Conservation (phyloP, 768 basidiomycete species). For the Rhodotorula babjevae region DNA sequence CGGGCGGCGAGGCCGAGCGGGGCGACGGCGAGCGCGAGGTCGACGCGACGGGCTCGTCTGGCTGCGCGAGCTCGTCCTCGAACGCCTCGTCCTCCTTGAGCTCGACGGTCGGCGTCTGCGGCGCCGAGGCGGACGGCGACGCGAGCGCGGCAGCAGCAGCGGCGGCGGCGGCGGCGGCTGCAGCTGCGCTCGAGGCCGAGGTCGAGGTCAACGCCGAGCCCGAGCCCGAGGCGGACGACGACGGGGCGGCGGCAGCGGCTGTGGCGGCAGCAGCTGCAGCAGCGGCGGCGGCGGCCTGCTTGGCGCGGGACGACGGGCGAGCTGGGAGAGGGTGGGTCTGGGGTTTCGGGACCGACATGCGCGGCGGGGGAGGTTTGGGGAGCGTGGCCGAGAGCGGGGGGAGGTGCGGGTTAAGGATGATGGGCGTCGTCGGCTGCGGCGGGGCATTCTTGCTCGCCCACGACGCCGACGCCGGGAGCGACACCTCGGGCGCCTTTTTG, state of each 20-base stretch:
- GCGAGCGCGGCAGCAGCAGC: not conserved
- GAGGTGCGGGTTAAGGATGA: conserved; percentile 31
- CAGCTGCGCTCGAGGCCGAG: too few species aligned
- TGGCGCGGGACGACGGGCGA: conserved; percentile 33
- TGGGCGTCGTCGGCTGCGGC: conserved; percentile 26
- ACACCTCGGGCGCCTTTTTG: conserved; percentile 55
- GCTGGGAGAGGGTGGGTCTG: conserved; percentile 32
- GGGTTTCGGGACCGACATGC: conserved; percentile 26
- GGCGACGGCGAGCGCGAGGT: conserved; percentile 14
- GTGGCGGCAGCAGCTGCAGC: conserved; percentile 49
- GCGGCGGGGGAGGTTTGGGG: conserved; percentile 30
- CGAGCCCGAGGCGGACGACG: conserved; percentile 1
- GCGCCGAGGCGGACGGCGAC: not conserved
- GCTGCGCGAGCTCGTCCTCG: not conserved
- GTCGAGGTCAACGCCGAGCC: not conserved
- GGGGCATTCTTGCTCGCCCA: conserved; percentile 40
- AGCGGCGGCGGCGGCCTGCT: conserved; percentile 40
- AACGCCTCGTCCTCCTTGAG: not conserved
- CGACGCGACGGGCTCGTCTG: not conserved
- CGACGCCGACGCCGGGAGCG: conserved; percentile 38
- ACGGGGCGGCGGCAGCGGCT: conserved; percentile 39
- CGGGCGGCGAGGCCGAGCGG: conserved; percentile 5
- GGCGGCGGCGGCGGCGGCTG: not conserved
- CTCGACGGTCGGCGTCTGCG: not conserved
- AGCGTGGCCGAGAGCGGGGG: conserved; percentile 34